Evolutionary conservation across 164 flowering plant genomes (phyloP).

Genomic region (Buxus sempervirens): DNA sequence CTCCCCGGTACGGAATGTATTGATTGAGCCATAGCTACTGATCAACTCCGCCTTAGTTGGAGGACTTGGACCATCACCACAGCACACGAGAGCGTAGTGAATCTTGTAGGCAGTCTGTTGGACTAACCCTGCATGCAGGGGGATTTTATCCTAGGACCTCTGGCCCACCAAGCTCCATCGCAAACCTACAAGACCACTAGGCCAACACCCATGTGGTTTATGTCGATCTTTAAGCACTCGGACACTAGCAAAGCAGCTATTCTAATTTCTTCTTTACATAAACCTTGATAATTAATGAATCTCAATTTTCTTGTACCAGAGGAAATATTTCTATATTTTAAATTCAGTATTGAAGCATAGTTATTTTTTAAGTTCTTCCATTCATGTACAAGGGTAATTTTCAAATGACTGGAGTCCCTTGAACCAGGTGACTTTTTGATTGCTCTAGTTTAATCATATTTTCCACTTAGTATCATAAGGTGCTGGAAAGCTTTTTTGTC

Average conservation of each 20-base stretch:
- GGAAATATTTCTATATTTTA: background rate
- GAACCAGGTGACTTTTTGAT: background rate
- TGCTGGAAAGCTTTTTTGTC: background rate
- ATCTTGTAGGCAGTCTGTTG: no score
- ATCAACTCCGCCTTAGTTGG: no score
- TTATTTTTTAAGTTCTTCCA: background rate
- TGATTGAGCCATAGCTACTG: no score
- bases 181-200: no score
- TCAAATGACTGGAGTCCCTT: background rate
- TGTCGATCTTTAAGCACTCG: background rate
- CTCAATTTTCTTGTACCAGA: background rate
- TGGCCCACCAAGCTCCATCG: no score
- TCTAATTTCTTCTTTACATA: background rate
- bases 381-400: background rate
- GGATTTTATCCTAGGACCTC: no score
- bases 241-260: background rate
- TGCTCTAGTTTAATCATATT: background rate
- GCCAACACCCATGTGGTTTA: no score
- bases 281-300: background rate
- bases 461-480: background rate
- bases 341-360: background rate
- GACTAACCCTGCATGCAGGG: no score
- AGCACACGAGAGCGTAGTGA: no score
- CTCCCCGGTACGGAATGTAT: no score
- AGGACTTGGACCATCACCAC: no score